Evolutionary conservation across 2,329 filamentous ascomycete species (phyloP).

Genomic region (Fusarium floridanum): DNA sequence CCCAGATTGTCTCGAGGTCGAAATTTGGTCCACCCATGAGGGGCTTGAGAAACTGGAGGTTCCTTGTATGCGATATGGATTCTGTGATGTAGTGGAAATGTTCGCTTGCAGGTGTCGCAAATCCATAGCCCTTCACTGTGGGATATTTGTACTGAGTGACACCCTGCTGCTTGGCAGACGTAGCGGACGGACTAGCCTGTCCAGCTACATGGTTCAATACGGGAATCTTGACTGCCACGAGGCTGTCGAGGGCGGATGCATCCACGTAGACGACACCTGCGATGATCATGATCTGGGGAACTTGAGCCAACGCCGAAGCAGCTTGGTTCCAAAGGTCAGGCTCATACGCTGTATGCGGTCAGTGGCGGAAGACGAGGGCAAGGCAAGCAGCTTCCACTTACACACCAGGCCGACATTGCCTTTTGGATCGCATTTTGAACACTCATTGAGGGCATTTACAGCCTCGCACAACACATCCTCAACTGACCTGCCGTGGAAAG

Average conservation of each 20-base stretch:
- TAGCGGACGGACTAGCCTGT: neutral
- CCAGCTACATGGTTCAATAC: neutral
- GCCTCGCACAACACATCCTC: neutral
- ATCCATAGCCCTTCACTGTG: neutral
- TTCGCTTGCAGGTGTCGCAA: neutral
- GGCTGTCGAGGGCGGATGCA: neutral
- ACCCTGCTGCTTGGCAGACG: neutral
- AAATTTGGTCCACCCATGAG: slow-evolving; percentile 74
- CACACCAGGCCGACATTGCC: neutral
- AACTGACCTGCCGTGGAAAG: neutral
- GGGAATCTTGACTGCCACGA: neutral
- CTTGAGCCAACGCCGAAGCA: neutral
- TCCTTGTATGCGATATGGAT: neutral
- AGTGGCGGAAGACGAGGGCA: neutral
- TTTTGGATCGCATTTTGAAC: neutral
- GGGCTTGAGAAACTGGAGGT: slow-evolving; percentile 63
- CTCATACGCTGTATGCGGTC: neutral
- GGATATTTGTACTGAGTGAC: neutral
- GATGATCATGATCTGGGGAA: neutral
- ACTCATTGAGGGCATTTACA: neutral
- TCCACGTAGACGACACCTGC: neutral
- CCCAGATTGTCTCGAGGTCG: slow-evolving; percentile 83
- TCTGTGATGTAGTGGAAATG: neutral
- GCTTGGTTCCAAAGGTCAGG: neutral
- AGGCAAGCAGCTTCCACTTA: neutral